Evolutionary conservation across 257 asterid species (phyloP).

Genomic region (Mentha longifolia): DNA sequence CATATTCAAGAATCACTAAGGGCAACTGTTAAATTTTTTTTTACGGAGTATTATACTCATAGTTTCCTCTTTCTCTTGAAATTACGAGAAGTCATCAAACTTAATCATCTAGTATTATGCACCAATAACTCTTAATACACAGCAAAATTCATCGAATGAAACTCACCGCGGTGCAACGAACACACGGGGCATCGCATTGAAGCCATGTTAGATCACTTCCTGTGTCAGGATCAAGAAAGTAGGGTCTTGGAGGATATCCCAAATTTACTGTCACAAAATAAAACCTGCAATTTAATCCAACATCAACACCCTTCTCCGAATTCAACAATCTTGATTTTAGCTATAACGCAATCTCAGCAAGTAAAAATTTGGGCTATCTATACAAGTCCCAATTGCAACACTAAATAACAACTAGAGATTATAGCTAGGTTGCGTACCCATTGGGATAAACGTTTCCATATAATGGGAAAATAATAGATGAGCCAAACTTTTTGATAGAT

Average conservation of each 20-base stretch:
- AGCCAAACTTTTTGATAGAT: constrained; percentile 40
- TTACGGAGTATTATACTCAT: too few relatives aligned
- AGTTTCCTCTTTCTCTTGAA: neutral
- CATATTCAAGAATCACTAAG: constrained; percentile 4
- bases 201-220: constrained; percentile 99
- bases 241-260: constrained; percentile 91
- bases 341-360: neutral
- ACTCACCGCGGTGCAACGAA: constrained; percentile 82
- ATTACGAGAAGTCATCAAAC: too few relatives aligned
- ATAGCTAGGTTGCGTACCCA: too few relatives aligned
- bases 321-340: neutral
- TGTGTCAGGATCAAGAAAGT: constrained; percentile 97
- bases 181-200: constrained; percentile 98
- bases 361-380: too few relatives aligned
- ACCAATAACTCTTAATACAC: neutral
- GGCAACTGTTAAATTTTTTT: neutral
- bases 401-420: too few relatives aligned
- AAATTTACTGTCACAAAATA: constrained; percentile 78
- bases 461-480: constrained; percentile 70
- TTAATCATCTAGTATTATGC: too few relatives aligned
- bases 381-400: too few relatives aligned
- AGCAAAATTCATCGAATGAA: neutral
- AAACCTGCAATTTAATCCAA: too few relatives aligned
- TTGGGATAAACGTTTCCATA: constrained; percentile 91
- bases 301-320: too few relatives aligned